phyloP scores from a whole-genome alignment of 176 grass and related monocot species.

The Poa annua region DNA sequence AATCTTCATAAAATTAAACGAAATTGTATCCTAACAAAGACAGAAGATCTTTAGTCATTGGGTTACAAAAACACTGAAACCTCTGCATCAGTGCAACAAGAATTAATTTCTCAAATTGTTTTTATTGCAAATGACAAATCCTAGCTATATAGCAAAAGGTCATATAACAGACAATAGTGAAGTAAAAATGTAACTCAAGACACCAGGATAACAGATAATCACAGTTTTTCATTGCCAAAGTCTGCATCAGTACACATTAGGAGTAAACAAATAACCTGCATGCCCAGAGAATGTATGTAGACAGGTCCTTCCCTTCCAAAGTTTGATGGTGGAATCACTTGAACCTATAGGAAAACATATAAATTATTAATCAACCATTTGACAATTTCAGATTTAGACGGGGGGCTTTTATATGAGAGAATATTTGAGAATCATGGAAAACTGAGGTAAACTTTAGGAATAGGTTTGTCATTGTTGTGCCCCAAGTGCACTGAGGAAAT shows the following conservation, averaged over 20 bases:
- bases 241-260: neutral
- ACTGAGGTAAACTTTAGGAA: neutral
- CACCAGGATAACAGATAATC: constrained; percentile 11
- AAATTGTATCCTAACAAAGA: neutral
- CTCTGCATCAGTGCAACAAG: neutral
- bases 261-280: constrained; percentile 64
- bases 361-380: constrained; percentile 22
- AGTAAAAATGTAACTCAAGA: neutral
- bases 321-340: constrained; percentile 90
- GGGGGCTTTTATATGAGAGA: neutral
- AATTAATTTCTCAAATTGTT: neutral
- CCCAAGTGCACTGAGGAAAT: neutral
- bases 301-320: constrained; percentile 97
- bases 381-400: constrained; percentile 9
- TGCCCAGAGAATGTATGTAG: constrained; percentile 92
- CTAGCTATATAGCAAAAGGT: neutral
- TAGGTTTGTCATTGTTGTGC: neutral
- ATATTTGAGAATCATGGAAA: constrained; percentile 4
- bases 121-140: constrained; percentile 22
- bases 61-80: neutral
- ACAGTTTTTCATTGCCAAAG: neutral
- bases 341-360: constrained; percentile 59
- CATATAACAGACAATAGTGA: neutral
- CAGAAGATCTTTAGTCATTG: constrained; percentile 6
- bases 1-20: neutral